These are phyloP conservation scores for Gossypium rotundifolium DNA, from an alignment of 345 rosid species.

Conservation along the genomic window DNA sequence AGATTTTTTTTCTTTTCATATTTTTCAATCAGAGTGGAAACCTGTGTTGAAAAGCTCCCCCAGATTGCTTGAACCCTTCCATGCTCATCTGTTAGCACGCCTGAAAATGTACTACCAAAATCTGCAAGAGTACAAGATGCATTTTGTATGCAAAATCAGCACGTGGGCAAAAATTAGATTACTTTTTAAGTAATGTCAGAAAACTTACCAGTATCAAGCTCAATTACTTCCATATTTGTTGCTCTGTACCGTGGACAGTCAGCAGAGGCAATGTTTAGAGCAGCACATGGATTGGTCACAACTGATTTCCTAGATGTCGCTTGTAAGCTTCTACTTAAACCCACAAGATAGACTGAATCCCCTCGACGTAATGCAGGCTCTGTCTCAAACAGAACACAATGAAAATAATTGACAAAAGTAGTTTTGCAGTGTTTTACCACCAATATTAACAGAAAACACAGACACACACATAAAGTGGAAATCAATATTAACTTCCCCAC, in stretches of 20 bases:
- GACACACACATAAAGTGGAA: background rate
- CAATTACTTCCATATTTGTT: conserved; percentile 93
- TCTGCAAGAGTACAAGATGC: conserved; percentile 36
- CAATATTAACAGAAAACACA: background rate
- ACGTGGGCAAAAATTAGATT: background rate
- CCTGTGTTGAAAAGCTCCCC: conserved; percentile 99
- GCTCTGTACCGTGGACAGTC: conserved; percentile 95
- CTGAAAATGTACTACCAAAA: conserved; percentile 95
- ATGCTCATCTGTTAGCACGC: conserved; percentile 80
- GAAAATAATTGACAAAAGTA: background rate
- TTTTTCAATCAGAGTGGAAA: conserved; percentile 17
- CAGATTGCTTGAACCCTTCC: conserved; percentile 91
- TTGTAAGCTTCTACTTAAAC: conserved; percentile 88
- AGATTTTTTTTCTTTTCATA: background rate
- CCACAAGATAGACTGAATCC: conserved; percentile 85
- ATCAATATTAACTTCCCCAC: background rate
- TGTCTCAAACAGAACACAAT: conserved; percentile 27
- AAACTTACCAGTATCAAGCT: conserved; percentile 76
- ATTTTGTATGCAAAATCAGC: conserved; percentile 3
- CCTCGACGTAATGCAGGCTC: conserved; percentile 86
- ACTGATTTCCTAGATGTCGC: conserved; percentile 90
- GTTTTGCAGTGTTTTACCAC: background rate
- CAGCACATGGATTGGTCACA: conserved; percentile 89
- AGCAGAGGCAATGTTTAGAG: conserved; percentile 82
- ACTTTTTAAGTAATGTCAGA: conserved; percentile 6